Evolutionary conservation across 163 green algal genomes (phyloP), one percentile per base, ranked within the genome.

Genomic region (Trebouxiophyceae sp.): DNA sequence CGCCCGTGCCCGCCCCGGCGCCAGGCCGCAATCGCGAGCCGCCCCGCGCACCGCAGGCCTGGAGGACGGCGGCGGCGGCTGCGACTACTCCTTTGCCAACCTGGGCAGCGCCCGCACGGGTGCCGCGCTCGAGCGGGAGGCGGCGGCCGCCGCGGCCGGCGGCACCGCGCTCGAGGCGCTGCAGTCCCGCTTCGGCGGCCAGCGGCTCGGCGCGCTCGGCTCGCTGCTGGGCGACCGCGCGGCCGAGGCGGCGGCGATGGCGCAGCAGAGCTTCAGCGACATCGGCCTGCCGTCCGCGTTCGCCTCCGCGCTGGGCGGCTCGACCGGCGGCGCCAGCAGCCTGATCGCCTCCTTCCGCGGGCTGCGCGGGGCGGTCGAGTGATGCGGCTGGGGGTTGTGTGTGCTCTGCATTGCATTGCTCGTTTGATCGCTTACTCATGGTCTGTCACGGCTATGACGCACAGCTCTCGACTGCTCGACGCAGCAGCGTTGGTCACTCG

Each of bases 211-310:
- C 8, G 71, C 66, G 0, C 68, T 73, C 28, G 70, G 31, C 29
- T 71, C 45, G 32, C 45, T 67, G 68, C 71, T 64, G 28, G 76
- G 78, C 5, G 72, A 79, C 57, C 73, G 75, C 57, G 74, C 74
- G 3, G 78, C 78, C 3, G 77, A 82, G 57, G 71, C 72, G n/a
- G 74, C 66, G 2, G 63, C 65, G 45, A 70, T 76, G 69, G 69
- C 69, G 30, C 69, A 76, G 63, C 69, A 76, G 63, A 63, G 34
- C 32, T 57, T 72, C 28, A 45, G 60, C 4, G 70, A 72, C 33
- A 34, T 62, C 12, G 27, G 56, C 56, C 55, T 70, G 31, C 66
- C 56, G 1, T 68, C 70, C 20, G 59, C 64, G 19, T 62, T 72
- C 24, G 23, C 54, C 6, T 64, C 45, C 8, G 57, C 60, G 30